phyloP scores from a whole-genome alignment of 176 grass and related monocot species.

The Juncus effusus region DNA sequence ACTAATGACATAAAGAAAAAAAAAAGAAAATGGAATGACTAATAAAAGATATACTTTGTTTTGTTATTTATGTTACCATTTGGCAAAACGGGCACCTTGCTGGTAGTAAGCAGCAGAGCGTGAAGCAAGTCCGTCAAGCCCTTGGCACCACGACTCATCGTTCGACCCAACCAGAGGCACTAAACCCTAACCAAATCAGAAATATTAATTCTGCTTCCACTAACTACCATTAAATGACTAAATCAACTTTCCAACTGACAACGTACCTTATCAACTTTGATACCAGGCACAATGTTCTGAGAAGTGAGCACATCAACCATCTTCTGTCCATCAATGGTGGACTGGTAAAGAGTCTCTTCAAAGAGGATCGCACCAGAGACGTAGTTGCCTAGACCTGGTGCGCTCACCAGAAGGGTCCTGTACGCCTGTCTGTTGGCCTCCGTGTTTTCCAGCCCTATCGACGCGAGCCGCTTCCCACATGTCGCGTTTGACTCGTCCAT shows the following conservation, averaged over 20 bases:
- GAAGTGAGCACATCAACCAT: conserved; percentile 79
- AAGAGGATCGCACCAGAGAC: conserved; percentile 97
- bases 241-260: neutral
- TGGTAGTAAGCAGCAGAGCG: conserved; percentile 92
- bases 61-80: conserved; percentile 55
- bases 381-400: conserved; percentile 77
- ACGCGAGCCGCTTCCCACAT: conserved; percentile 86
- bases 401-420: conserved; percentile 67
- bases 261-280: conserved; percentile 99
- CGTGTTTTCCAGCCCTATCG: conserved; percentile 98
- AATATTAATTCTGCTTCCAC: neutral
- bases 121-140: conserved; percentile 93
- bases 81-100: conserved; percentile 92
- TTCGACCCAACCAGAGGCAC: conserved; percentile 91
- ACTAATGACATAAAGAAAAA: too few species aligned
- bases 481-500: conserved; percentile 98
- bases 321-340: conserved; percentile 89
- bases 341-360: conserved; percentile 98
- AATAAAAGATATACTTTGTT: too few species aligned
- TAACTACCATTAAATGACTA: neutral
- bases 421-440: conserved; percentile 97
- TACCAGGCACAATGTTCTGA: conserved; percentile 81
- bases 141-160: conserved; percentile 96
- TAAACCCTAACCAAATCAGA: conserved; percentile 60
- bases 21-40: too few species aligned